These are phyloP conservation scores for Agrocybe praecox DNA, from an alignment of 768 basidiomycete species.

Conservation along the genomic window DNA sequence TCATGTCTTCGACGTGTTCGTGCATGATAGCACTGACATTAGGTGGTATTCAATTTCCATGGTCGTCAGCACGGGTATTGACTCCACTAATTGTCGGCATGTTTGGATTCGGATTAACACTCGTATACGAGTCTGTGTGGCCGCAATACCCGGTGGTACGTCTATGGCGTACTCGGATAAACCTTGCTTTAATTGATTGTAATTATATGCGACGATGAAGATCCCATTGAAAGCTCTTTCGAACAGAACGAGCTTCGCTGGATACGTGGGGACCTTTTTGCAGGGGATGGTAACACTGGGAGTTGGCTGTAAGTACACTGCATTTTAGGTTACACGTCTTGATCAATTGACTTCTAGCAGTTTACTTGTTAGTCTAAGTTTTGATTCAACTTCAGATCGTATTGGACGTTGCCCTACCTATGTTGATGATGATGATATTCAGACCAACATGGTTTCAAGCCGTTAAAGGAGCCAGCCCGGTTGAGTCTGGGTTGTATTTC, in stretches of 20 bases:
- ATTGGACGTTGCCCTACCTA: no score
- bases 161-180: not conserved
- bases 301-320: conserved; percentile 10
- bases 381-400: not conserved
- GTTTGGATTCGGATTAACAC: conserved; percentile 34
- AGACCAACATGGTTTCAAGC: conserved; percentile 37
- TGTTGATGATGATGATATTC: not conserved
- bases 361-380: conserved; percentile 11
- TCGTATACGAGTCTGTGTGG: conserved; percentile 37
- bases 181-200: no score
- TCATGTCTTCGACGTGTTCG: conserved; percentile 36
- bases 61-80: conserved; percentile 41
- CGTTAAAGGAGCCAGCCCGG: conserved; percentile 31
- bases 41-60: conserved; percentile 46
- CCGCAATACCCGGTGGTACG: conserved; percentile 11
- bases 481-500: conserved; percentile 35
- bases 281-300: conserved; percentile 17
- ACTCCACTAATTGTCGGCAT: conserved; percentile 45
- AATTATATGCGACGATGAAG: conserved; percentile 9
- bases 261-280: conserved; percentile 14
- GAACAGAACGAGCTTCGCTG: conserved; percentile 13
- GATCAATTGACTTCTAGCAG: not conserved
- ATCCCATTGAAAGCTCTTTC: conserved; percentile 14
- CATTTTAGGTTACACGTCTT: not conserved
- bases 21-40: conserved; percentile 48